phyloP scores from a whole-genome alignment of 768 basidiomycete species.

The Termitomyces sp. region DNA sequence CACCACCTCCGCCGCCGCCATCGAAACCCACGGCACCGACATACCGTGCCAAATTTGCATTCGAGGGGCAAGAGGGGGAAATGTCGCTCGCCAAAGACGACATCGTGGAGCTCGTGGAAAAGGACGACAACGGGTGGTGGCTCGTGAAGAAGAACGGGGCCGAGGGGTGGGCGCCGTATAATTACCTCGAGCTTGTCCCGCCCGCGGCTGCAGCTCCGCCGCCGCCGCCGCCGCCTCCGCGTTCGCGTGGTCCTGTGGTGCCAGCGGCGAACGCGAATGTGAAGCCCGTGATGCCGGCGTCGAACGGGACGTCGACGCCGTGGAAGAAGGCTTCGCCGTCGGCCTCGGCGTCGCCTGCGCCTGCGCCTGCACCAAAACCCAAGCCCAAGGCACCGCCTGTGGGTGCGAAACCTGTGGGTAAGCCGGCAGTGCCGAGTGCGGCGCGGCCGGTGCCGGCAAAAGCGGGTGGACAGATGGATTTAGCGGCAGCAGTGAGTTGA shows the following conservation, averaged over 20 bases:
- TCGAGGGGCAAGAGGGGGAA: constrained; percentile 90
- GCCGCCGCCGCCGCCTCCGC: constrained; percentile 67
- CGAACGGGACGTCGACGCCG: constrained; percentile 64
- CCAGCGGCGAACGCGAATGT: constrained; percentile 55
- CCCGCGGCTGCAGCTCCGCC: constrained; percentile 61
- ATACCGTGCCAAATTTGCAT: constrained; percentile 90
- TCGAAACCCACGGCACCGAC: constrained; percentile 61
- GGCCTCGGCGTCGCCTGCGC: constrained; percentile 26
- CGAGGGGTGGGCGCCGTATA: constrained; percentile 95
- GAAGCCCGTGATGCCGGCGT: constrained; percentile 63
- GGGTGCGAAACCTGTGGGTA: constrained; percentile 34
- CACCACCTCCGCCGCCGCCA: constrained; percentile 33
- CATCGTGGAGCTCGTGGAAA: constrained; percentile 84
- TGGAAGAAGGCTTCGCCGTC: constrained; percentile 58
- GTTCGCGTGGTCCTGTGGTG: constrained; percentile 15
- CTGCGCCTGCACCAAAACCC: constrained; percentile 23
- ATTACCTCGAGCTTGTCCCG: constrained; percentile 81
- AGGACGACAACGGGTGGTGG: constrained; percentile 98
- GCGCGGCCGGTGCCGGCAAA: constrained; percentile 23
- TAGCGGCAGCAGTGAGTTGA: constrained; percentile 76
- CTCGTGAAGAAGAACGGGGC: constrained; percentile 74
- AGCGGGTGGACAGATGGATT: constrained; percentile 58
- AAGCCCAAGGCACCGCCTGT: constrained; percentile 44
- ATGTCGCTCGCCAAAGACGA: constrained; percentile 89
- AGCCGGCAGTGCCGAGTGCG: constrained; percentile 59